A percentile compares a stretch with the other conserved stretches of the same genome.
phyloP scores from a whole-genome alignment of 2,329 filamentous ascomycete species.

The Xylariales sp. region DNA sequence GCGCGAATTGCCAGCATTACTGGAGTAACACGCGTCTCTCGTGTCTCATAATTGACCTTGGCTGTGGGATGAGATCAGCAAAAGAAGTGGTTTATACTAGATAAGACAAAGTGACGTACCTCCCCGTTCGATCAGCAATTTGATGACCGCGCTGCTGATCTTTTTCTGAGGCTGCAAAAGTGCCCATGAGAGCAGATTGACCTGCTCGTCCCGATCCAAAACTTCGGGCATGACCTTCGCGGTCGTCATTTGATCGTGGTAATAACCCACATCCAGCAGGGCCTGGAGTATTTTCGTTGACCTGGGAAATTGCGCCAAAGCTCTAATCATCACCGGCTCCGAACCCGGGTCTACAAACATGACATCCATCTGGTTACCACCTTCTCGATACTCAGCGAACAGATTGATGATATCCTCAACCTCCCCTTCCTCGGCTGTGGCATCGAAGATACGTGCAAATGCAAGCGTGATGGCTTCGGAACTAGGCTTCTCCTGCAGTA shows the following conservation, averaged over 20 bases:
- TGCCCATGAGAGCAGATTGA: slow-evolving; percentile 57
- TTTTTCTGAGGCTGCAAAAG: slow-evolving; percentile 59
- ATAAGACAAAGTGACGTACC: slow-evolving; percentile 19
- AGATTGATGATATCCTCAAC: slow-evolving; percentile 45
- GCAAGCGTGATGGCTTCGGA: slow-evolving; percentile 46
- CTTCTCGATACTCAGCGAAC: slow-evolving; percentile 46
- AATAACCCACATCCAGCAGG: slow-evolving; percentile 54
- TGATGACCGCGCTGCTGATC: slow-evolving; percentile 54
- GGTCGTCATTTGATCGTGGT: slow-evolving; percentile 49
- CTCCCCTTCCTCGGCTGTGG: slow-evolving; percentile 43
- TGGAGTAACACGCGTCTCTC: slow-evolving; percentile 48
- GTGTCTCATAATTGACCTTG: slow-evolving; percentile 53
- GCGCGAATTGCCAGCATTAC: slow-evolving; percentile 56
- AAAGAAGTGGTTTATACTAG: too few relatives aligned
- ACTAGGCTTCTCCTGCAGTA: slow-evolving; percentile 47
- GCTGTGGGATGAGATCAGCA: slow-evolving; percentile 31
- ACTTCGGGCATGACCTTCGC: slow-evolving; percentile 39
- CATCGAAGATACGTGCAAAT: slow-evolving; percentile 53
- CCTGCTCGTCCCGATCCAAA: slow-evolving; percentile 47
- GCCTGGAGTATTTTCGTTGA: slow-evolving; percentile 47
- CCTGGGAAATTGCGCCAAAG: slow-evolving; percentile 50
- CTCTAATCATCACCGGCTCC: slow-evolving; percentile 46
- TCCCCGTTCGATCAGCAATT: slow-evolving; percentile 46
- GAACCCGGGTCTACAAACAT: slow-evolving; percentile 37
- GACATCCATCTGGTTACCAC: slow-evolving; percentile 44